Evolutionary conservation across 306 rosid species (phyloP).

Genomic region (Prunus armeniaca): DNA sequence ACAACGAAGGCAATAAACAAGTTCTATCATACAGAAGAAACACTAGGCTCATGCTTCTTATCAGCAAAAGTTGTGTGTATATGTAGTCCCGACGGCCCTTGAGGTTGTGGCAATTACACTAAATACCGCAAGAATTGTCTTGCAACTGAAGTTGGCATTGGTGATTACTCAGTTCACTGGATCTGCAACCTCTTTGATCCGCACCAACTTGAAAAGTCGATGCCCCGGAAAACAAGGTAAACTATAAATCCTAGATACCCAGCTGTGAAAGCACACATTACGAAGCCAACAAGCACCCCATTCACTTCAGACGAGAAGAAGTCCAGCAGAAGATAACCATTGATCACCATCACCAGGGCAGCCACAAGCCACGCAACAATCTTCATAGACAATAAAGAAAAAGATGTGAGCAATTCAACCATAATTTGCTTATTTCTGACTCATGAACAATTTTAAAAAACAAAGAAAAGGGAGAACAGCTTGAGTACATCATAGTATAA

Average conservation of each 20-base stretch:
- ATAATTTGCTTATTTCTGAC: not conserved
- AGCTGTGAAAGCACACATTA: slow-evolving; percentile 42
- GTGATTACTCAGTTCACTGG: slow-evolving; percentile 40
- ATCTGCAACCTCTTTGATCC: slow-evolving; percentile 34
- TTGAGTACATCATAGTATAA: not conserved
- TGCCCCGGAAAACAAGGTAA: slow-evolving; percentile 58
- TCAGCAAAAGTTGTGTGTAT: slow-evolving; percentile 19
- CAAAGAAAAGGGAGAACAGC: not conserved
- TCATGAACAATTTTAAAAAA: not conserved
- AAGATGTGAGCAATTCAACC: slow-evolving; percentile 4
- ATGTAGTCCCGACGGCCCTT: slow-evolving; percentile 14
- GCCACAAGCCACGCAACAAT: slow-evolving; percentile 85
- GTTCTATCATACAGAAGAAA: slow-evolving; percentile 5
- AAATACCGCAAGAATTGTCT: not conserved
- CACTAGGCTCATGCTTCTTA: slow-evolving; percentile 1
- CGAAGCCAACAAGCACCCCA: slow-evolving; percentile 37
- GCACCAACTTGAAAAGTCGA: slow-evolving; percentile 46
- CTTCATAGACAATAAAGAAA: slow-evolving; percentile 39
- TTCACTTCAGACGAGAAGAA: slow-evolving; percentile 74
- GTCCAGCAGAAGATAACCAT: slow-evolving; percentile 80
- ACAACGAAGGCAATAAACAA: slow-evolving; percentile 16
- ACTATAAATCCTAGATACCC: slow-evolving; percentile 67
- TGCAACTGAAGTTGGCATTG: not conserved
- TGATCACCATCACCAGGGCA: slow-evolving; percentile 80
- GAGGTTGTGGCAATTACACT: slow-evolving; percentile 8